These are phyloP conservation scores for Phytophthora meadii DNA, from an alignment of 352 stramenopile genomes.

Conservation along the genomic window DNA sequence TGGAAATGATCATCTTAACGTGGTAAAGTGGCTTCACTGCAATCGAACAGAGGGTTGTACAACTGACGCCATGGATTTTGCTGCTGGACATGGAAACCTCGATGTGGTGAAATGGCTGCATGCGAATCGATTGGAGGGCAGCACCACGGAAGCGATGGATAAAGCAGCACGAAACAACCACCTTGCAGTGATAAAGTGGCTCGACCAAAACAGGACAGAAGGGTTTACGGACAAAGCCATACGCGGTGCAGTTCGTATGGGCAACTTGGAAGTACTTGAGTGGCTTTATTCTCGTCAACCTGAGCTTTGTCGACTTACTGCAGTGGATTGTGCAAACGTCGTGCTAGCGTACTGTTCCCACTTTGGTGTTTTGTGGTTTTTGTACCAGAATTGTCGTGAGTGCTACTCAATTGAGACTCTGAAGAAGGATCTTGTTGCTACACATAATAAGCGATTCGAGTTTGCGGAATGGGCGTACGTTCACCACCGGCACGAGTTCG, in stretches of 20 bases:
- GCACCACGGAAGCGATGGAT: not conserved
- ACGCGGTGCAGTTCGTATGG: not conserved
- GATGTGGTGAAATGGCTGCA: constrained; percentile 3
- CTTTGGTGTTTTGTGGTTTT: too few relatives aligned
- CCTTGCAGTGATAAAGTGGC: not conserved
- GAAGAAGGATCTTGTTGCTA: too few relatives aligned
- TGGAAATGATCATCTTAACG: not conserved
- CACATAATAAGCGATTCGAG: too few relatives aligned
- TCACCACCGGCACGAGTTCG: too few relatives aligned
- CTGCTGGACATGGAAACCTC: not conserved
- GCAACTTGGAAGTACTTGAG: not conserved
- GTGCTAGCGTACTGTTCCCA: too few relatives aligned
- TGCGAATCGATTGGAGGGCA: not conserved
- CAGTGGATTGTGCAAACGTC: too few relatives aligned
- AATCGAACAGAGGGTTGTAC: not conserved
- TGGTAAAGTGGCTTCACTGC: not conserved
- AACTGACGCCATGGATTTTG: not conserved
- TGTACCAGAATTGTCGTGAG: too few relatives aligned
- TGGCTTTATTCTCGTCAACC: not conserved
- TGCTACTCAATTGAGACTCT: too few relatives aligned
- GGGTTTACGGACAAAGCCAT: not conserved
- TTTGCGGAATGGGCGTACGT: too few relatives aligned
- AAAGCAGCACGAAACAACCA: not conserved
- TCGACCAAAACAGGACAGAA: not conserved
- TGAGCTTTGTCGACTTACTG: too few relatives aligned